These are phyloP conservation scores for Gastrolobium bilobum DNA, from an alignment of 306 rosid species.

Conservation along the genomic window DNA sequence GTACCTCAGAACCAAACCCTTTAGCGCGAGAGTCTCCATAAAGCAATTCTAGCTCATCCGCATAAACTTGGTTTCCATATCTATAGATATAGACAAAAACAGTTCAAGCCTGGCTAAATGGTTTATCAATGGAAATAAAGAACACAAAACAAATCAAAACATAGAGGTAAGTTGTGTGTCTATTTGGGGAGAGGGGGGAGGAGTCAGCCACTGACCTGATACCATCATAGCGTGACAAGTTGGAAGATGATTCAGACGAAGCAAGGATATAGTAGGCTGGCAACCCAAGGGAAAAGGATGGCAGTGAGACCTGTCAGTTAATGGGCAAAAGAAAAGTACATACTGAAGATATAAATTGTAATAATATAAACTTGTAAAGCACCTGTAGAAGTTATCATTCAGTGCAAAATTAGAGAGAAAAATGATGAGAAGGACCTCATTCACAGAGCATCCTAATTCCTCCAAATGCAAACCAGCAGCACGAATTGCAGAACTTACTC, in stretches of 20 bases:
- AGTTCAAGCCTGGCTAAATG: slow-evolving; percentile 32
- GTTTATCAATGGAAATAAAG: slow-evolving; percentile 32
- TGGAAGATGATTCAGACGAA: slow-evolving; percentile 92
- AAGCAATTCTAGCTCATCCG: slow-evolving; percentile 77
- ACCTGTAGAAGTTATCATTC: slow-evolving; percentile 40
- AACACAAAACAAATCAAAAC: slow-evolving; percentile 27
- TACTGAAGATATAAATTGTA: neutral
- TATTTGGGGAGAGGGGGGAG: neutral
- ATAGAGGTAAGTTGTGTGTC: slow-evolving; percentile 8
- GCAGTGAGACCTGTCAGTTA: slow-evolving; percentile 82
- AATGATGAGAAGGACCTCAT: slow-evolving; percentile 67
- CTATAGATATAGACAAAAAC: slow-evolving; percentile 54
- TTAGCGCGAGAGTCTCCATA: slow-evolving; percentile 86
- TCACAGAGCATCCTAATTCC: slow-evolving; percentile 86
- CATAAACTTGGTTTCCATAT: slow-evolving; percentile 83
- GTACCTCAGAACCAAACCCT: slow-evolving; percentile 96
- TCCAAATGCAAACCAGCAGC: slow-evolving; percentile 90
- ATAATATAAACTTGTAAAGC: slow-evolving; percentile 19
- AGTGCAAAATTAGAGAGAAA: slow-evolving; percentile 4
- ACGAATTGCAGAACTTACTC: slow-evolving; percentile 76
- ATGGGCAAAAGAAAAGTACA: slow-evolving; percentile 39
- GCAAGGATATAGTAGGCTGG: slow-evolving; percentile 98
- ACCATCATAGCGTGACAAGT: slow-evolving; percentile 96
- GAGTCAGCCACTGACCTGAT: slow-evolving; percentile 66
- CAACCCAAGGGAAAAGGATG: slow-evolving; percentile 95